Conservation (phyloP, 306 rosid genomes). For the Fragaria iinumae region DNA sequence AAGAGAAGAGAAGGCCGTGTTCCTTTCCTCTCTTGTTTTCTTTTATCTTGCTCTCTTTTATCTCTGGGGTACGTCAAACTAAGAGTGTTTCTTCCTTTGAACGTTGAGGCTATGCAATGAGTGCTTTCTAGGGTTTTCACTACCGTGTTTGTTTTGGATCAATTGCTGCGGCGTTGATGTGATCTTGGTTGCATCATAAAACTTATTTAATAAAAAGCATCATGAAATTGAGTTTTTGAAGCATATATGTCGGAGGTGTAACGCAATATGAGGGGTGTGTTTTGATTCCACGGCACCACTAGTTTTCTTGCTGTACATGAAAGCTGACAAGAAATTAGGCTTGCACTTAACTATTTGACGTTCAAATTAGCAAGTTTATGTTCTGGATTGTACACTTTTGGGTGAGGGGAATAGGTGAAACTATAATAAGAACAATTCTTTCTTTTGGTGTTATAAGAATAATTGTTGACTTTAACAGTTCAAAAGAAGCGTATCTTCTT, state of each 20-base stretch:
- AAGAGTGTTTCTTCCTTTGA: neutral
- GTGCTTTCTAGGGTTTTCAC: neutral
- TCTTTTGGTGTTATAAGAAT: neutral
- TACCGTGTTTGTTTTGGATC: too few species aligned
- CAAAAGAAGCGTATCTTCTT: neutral
- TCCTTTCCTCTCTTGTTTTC: neutral
- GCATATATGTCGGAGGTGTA: neutral
- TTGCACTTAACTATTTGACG: neutral
- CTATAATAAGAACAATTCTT: too few species aligned
- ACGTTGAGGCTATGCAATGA: neutral
- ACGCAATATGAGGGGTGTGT: neutral
- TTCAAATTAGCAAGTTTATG: neutral
- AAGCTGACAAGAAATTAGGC: too few species aligned
- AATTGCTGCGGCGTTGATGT: too few species aligned
- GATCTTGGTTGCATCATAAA: too few species aligned
- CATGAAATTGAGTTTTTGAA: neutral
- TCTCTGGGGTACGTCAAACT: too few species aligned
- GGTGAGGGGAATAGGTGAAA: neutral
- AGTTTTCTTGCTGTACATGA: too few species aligned
- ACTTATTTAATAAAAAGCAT: too few species aligned
- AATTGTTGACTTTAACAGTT: neutral
- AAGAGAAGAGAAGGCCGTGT: neutral
- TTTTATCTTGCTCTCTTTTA: too few species aligned
- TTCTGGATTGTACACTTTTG: too few species aligned
- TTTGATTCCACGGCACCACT: neutral